Conservation (phyloP, 2,329 filamentous ascomycete genomes). For the Nigrospora sphaerica region DNA sequence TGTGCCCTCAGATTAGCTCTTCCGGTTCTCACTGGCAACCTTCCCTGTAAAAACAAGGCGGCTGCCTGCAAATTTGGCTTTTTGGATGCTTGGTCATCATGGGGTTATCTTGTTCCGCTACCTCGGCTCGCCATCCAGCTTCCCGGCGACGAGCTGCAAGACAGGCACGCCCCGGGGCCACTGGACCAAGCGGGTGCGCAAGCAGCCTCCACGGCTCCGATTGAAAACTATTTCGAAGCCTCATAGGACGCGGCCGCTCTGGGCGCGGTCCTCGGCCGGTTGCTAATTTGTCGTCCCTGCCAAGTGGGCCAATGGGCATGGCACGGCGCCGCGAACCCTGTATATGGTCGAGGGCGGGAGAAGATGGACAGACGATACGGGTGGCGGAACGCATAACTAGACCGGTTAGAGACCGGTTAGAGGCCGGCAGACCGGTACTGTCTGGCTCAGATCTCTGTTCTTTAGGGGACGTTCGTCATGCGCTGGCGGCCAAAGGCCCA, state of each 20-base stretch:
- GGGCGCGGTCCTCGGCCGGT: slow-evolving; percentile 10
- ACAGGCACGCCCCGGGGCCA: slow-evolving; percentile 7
- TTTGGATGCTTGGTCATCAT: slow-evolving; percentile 48
- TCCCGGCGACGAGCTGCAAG: no score
- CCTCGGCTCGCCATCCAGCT: slow-evolving; percentile 6
- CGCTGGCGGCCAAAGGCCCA: slow-evolving; percentile 13
- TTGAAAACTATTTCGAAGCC: slow-evolving; percentile 42
- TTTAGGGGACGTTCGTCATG: slow-evolving; percentile 22
- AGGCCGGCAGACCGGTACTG: slow-evolving; percentile 7
- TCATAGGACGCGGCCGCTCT: slow-evolving; percentile 15
- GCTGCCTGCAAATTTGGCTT: slow-evolving; percentile 53
- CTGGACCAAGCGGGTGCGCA: slow-evolving; percentile 10
- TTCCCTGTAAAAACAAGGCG: slow-evolving; percentile 14
- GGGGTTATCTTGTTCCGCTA: slow-evolving; percentile 25
- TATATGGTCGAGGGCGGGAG: not conserved
- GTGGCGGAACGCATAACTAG: not conserved
- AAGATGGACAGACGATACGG: not conserved
- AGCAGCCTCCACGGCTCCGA: slow-evolving; percentile 35
- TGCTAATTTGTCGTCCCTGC: slow-evolving; percentile 19
- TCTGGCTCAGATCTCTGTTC: slow-evolving; percentile 46
- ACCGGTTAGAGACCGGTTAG: not conserved
- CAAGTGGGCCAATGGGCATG: not conserved
- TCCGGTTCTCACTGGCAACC: slow-evolving; percentile 46
- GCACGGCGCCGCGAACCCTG: not conserved
- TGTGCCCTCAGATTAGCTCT: slow-evolving; percentile 50